Evolutionary conservation across 140 eudicot species (phyloP), one percentile per base, ranked within the genome.

Genomic region (Stevia rebaudiana): DNA sequence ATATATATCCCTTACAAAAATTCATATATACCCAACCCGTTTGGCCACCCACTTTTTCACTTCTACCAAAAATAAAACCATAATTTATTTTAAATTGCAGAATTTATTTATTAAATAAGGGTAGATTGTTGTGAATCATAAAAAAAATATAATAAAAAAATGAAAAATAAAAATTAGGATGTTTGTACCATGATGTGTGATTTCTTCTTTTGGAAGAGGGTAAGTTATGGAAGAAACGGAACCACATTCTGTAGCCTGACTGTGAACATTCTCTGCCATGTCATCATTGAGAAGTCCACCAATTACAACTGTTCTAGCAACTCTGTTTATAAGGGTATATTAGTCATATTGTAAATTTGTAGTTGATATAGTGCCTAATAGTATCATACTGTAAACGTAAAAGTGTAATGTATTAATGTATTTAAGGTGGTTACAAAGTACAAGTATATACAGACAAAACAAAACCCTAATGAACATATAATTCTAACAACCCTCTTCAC

Each of bases 201-300:
- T 81, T 67, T 94, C 97, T 69, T 80, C 90, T 75, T 75, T 75
- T 30, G 99, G 84, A 81, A 94, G 94, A 61, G 97, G 99, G 78
- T 85, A 88, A 44, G 86, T 88, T 59, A 85, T 73, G 44, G 99
- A 83, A 69, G 80, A 78, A 30, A 88, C 90, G 10, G 83, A 68
- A 41, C 96, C 99, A 70, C 85, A 85, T 76, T 85, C 88, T 65
- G 63, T 81, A 10, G 99, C 97, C 63, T 44, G 71, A 56, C 63
- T 72, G 52, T 88, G 87, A 68, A 80, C 96, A 54, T 73, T 82
- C 57, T 81, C 92, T 3, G 95, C 95, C 81, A 85, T 81, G 54
- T 77, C 81, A 73, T 65, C 79, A 83, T 74, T 78, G 19, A 72
- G 73, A 61, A 92, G 82, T 33, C 95, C 92, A 19, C 98, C 98